Evolutionary conservation across 2,329 filamentous ascomycete species (phyloP).

Genomic region (Aspergillus eucalypticola): DNA sequence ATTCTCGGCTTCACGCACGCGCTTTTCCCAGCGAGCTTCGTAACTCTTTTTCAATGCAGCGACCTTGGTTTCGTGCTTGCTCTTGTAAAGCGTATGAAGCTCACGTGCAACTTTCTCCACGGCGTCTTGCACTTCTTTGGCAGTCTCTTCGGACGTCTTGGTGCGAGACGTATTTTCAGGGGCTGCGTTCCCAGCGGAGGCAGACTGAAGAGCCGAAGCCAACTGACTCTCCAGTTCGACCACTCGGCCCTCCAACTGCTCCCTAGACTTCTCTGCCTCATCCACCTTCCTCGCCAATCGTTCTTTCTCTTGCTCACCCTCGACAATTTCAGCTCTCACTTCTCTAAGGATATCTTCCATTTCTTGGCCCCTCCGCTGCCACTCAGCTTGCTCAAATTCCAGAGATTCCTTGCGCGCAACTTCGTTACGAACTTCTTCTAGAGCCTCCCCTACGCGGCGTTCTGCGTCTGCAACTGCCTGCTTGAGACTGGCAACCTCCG

Average conservation of each 20-base stretch:
- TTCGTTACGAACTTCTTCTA: conserved; percentile 81
- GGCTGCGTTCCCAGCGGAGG: conserved; percentile 30
- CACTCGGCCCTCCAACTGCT: conserved; percentile 47
- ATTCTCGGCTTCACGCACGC: conserved; percentile 73
- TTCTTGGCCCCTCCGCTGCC: conserved; percentile 82
- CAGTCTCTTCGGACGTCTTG: conserved; percentile 49
- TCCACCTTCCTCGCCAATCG: conserved; percentile 73
- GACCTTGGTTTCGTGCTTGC: conserved; percentile 96
- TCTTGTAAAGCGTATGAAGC: conserved; percentile 89
- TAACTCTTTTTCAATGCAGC: conserved; percentile 79
- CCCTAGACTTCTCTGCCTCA: conserved; percentile 66
- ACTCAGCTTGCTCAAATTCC: conserved; percentile 72
- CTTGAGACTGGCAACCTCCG: conserved; percentile 84
- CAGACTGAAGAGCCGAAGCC: conserved; percentile 41
- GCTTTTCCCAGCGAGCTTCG: conserved; percentile 87
- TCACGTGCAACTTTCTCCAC: conserved; percentile 93
- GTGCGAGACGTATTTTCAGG: conserved; percentile 36
- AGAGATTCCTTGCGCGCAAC: conserved; percentile 68
- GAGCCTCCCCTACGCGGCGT: conserved; percentile 81
- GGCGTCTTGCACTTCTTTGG: conserved; percentile 74
- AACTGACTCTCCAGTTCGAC: conserved; percentile 51
- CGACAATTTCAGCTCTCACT: conserved; percentile 78
- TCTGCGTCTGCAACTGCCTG: conserved; percentile 87
- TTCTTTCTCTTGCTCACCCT: conserved; percentile 77
- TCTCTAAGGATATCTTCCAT: conserved; percentile 79